Percentiles rank a stretch among this genome's conserved stretches.
These are phyloP conservation scores for Fonsecaea pugnacius DNA, from an alignment of 2,329 filamentous ascomycete species.

Conservation along the genomic window DNA sequence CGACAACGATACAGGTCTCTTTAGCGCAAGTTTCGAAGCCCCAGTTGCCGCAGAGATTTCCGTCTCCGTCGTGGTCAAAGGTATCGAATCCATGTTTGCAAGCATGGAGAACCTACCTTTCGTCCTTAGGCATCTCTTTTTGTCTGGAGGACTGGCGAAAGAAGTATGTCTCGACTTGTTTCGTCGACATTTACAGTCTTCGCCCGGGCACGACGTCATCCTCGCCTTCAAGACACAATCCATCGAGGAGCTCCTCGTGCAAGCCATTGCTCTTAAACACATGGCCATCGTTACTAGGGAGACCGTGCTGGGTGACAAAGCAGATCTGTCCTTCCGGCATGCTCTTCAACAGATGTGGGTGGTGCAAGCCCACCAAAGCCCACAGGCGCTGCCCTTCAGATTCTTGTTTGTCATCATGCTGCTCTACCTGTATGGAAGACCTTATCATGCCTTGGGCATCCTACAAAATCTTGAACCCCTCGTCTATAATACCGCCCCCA, in stretches of 20 bases:
- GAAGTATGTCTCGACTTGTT: conserved; percentile 13
- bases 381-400: conserved; percentile 15
- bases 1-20: conserved; percentile 12
- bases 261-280: conserved; percentile 17
- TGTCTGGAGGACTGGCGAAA: conserved; percentile 12
- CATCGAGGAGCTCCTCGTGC: conserved; percentile 17
- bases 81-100: conserved; percentile 19
- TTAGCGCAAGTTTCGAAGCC: conserved; percentile 1
- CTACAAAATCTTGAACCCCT: conserved; percentile 17
- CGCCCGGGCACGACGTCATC: conserved; percentile 1
- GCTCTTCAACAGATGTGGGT: conserved; percentile 15
- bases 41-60: conserved; percentile 4
- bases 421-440: conserved; percentile 17
- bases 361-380: conserved; percentile 17
- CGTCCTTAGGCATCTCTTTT: conserved; percentile 17
- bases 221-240: conserved; percentile 12
- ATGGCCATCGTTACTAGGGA: not conserved
- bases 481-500: conserved; percentile 11
- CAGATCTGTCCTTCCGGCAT: conserved; percentile 16
- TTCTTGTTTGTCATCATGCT: conserved; percentile 20
- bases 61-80: not conserved
- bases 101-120: conserved; percentile 12
- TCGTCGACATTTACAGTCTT: not conserved
- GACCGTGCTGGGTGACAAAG: conserved; percentile 3
- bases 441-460: conserved; percentile 17